A percentile compares a stretch with the other conserved stretches of the same genome.
phyloP scores from a whole-genome alignment of 345 rosid species.

The Eucalyptus curtisii region DNA sequence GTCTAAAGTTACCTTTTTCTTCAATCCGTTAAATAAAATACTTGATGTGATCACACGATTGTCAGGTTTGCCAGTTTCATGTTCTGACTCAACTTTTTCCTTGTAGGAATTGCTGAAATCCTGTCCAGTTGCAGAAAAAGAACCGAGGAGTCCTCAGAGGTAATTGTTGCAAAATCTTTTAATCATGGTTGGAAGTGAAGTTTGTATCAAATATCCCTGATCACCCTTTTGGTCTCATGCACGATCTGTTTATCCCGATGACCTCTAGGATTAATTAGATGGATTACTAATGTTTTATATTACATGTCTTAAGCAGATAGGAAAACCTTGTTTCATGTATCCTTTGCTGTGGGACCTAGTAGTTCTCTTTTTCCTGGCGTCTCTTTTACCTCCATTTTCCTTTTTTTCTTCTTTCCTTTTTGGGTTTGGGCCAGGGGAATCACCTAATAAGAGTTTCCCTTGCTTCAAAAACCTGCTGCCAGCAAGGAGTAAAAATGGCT shows the following conservation, averaged over 20 bases:
- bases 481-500: not conserved
- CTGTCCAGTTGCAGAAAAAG: slow-evolving; percentile 20
- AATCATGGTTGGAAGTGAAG: not conserved
- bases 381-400: not conserved
- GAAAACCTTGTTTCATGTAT: not conserved
- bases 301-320: not conserved
- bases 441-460: not conserved
- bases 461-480: not conserved
- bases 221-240: not conserved
- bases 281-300: not conserved
- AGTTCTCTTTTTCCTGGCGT: not conserved
- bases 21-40: not conserved
- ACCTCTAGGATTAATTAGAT: not conserved
- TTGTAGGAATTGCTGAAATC: not conserved
- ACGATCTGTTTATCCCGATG: not conserved
- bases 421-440: not conserved
- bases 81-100: not conserved
- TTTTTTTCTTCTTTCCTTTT: not conserved
- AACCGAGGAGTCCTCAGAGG: slow-evolving; percentile 53
- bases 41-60: not conserved
- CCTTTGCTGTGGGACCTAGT: not conserved
- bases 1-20: not conserved
- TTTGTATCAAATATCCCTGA: not conserved
- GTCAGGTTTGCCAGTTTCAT: not conserved
- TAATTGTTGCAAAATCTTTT: not conserved